Conservation (phyloP, 352 stramenopile species). For the Blastocystis sp. region DNA sequence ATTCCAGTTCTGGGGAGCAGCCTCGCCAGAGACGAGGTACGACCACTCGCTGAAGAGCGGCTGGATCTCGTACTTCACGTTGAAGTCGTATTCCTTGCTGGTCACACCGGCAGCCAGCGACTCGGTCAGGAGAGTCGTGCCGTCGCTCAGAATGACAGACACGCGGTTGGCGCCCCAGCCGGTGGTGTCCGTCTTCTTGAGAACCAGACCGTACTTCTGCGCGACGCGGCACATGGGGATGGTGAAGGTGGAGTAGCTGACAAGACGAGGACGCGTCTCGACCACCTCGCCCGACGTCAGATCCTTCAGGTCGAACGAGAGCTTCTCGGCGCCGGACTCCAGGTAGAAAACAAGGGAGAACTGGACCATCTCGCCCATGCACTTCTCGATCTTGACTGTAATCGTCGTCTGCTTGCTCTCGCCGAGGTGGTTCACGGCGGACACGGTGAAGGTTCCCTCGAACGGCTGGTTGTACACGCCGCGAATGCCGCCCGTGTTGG, state of each 20-base stretch:
- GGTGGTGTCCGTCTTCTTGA: background rate
- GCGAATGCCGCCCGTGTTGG: background rate
- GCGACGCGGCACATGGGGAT: background rate
- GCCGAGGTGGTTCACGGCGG: background rate
- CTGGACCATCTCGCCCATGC: background rate
- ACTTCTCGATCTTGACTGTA: background rate
- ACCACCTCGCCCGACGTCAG: background rate
- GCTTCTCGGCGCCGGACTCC: background rate
- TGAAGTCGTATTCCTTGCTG: slow-evolving; percentile 28
- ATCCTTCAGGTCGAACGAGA: background rate
- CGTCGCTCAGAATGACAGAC: background rate
- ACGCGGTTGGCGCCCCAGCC: slow-evolving; percentile 25
- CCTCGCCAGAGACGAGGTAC: slow-evolving; percentile 16
- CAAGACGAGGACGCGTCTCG: background rate
- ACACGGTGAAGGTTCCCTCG: slow-evolving; percentile 1
- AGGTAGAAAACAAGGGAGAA: background rate
- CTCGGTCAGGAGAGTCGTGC: background rate
- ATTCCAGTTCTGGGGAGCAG: background rate
- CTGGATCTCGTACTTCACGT: background rate
- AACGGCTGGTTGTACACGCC: background rate
- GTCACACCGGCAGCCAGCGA: slow-evolving; percentile 1
- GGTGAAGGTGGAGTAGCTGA: background rate
- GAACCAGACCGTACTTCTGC: background rate
- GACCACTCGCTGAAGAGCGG: slow-evolving; percentile 17
- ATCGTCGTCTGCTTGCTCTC: background rate